phyloP scores from a whole-genome alignment of 2,329 filamentous ascomycete species.

The Hypoxylon sp. region DNA sequence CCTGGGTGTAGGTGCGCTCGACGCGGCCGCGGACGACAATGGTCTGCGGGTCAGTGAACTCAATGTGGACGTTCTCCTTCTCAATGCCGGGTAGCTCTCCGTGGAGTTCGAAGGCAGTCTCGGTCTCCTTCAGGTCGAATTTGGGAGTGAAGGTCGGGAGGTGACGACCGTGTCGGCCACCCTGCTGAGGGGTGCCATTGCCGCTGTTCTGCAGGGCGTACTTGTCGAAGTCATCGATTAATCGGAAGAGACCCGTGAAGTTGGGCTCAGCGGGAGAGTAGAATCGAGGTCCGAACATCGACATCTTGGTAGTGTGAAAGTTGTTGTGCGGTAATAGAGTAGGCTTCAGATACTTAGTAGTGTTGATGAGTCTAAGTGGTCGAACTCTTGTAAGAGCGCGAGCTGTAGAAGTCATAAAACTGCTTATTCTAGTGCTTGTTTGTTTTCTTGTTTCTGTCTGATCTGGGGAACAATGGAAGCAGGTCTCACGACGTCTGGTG shows the following conservation, averaged over 20 bases:
- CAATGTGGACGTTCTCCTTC: constrained; percentile 81
- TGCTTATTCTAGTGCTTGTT: constrained; percentile 32
- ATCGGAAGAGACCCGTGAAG: constrained; percentile 74
- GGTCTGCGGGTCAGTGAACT: constrained; percentile 83
- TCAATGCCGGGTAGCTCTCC: constrained; percentile 84
- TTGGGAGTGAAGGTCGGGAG: constrained; percentile 77
- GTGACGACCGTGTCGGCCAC: constrained; percentile 42
- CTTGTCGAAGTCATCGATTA: constrained; percentile 74
- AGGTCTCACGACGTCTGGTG: constrained; percentile 33
- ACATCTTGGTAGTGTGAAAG: constrained; percentile 64
- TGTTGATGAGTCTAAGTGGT: constrained; percentile 44
- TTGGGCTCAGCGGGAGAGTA: constrained; percentile 64
- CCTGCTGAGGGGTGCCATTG: constrained; percentile 25
- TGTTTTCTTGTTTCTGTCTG: constrained; percentile 48
- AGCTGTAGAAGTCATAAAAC: constrained; percentile 32
- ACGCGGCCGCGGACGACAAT: constrained; percentile 78
- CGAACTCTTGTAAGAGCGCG: constrained; percentile 48
- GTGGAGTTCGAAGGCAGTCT: constrained; percentile 79
- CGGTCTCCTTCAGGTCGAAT: constrained; percentile 83
- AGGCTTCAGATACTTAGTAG: constrained; percentile 41
- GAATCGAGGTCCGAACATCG: constrained; percentile 70
- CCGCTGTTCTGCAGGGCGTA: constrained; percentile 60
- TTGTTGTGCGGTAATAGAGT: constrained; percentile 28
- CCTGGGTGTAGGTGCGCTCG: constrained; percentile 74
- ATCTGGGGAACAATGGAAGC: constrained; percentile 49